Base-by-base conservation (phyloP, 140 eudicot species). In the Anethum foeniculum region DNA sequence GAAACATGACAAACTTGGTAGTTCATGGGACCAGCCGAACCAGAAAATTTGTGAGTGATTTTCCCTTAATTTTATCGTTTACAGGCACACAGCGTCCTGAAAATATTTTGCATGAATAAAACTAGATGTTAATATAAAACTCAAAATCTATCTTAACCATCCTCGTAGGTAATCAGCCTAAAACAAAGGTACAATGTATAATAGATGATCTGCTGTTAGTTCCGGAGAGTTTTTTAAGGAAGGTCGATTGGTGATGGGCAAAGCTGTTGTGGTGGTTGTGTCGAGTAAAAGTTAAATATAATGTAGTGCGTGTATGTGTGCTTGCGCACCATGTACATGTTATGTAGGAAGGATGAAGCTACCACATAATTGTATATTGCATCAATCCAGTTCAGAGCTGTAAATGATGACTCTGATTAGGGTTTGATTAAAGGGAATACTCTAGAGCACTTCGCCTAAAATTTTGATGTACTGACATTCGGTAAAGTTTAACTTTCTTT, bases 1-100 rank as follows among this genome's bases (percentile, higher is more conserved):
- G 89, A 69, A 86, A 86, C 84, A 86, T 86, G 89, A 86, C 89
- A 46, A 83, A 83, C 80, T 80, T 86, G 89, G 80, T 86, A 27
- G 89, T 83, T 23, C 86, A 86, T 58, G 83, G 71, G 11, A 80
- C 85, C 23, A 54, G 80, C 43, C 75, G 86, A 46, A 86, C 89
- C 14, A 44, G 89, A 39, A 83, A 82, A 58, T 89, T 85, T 64
- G 93, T 89, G 78, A 89, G 93, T 85, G 36, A 14, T 71, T 76
- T 14, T 21, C 21, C 74, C 43, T 68, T 32, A 14, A 68, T 30
- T 68, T 28, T 68, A 28, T 32, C 0, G 28, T 68, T 14, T 13
- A 68, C 43, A 68, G n/a, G 41, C 73, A 68, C 44, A 32, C 44
- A 68, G 74, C 12, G 1, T 30, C 43, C 43, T 11, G 23, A 67